Base-by-base conservation (phyloP, 352 stramenopile genomes). In the Phytophthora pluvialis region DNA sequence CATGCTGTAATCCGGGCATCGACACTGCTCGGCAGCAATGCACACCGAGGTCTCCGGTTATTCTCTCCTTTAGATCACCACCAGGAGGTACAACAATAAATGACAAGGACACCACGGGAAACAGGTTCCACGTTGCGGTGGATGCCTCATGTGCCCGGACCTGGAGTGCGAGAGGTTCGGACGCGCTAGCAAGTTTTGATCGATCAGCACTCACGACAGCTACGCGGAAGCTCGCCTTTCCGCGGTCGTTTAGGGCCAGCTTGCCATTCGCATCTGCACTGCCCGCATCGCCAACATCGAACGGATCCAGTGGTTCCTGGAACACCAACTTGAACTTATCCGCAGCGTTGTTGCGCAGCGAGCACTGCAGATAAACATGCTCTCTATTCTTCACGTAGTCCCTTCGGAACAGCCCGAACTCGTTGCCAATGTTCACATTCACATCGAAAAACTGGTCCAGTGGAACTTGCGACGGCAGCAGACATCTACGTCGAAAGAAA, bases 401-500 rank as follows among this genome's bases (percentile, higher is more conserved):
- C 5, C 86, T 78, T 21, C 81, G 81, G 39, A 92, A 93, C 10
- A 94, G 80, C 1, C 86, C 86, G 45, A 94, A 94, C 54, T 94
- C 86, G 60, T 94, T 94, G 40, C 81, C 86, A 40, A 92, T 85
- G 39, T 89, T 90, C n/a, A 91, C 75, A 36, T 65, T 60, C 31
- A 94, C 70, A 26, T 92, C 72, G 46, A 92, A 78, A 59, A 77
- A 89, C 40, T 79, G 52, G 18, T 58, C 65, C n/a, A 89, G 25
- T 5, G 72, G 67, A 49, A 92, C 67, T 38, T 78, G 67, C 8
- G 77, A 81, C 18, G 85, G 85, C 28, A 92, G 63, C 60, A 89
- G 43, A 65, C 71, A 91, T 16, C 77, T 88, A 71, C 18, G 28
- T 36, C 36, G 29, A 65, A 36, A 50, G 32, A 71, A 66, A 40